These are phyloP conservation scores for Puccinia coronata DNA, from an alignment of 1,284 basidiomycete genomes.

Conservation along the genomic window DNA sequence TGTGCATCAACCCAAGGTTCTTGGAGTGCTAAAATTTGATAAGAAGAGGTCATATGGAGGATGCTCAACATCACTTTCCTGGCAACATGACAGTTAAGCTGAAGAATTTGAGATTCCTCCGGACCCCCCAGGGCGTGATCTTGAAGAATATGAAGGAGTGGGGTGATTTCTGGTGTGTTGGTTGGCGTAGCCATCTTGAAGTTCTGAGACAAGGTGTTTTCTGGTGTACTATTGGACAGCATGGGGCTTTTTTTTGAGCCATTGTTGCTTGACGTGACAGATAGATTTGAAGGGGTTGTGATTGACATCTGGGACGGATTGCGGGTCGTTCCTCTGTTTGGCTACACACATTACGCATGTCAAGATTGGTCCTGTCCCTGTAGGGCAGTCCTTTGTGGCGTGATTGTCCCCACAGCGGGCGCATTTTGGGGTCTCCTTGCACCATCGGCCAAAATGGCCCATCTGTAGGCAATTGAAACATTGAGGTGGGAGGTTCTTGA, in stretches of 20 bases:
- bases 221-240: background rate
- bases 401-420: background rate
- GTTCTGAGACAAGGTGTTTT: too few relatives aligned
- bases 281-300: background rate
- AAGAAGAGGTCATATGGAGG: background rate
- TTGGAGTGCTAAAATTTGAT: background rate
- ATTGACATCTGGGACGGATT: background rate
- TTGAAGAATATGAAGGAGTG: too few relatives aligned
- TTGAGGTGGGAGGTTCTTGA: background rate
- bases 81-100: background rate
- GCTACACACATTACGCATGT: background rate
- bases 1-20: conserved; percentile 21
- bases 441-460: conserved; percentile 2
- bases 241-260: background rate
- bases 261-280: background rate
- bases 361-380: background rate
- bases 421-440: background rate
- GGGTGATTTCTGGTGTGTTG: too few relatives aligned
- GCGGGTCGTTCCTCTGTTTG: background rate
- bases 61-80: background rate
- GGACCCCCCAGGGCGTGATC: too few relatives aligned
- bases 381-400: background rate
- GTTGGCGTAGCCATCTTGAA: too few relatives aligned
- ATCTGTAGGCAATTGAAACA: background rate
- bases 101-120: background rate